Conservation (phyloP, 768 basidiomycete species). For the Lepiota brunneoincarnata region DNA sequence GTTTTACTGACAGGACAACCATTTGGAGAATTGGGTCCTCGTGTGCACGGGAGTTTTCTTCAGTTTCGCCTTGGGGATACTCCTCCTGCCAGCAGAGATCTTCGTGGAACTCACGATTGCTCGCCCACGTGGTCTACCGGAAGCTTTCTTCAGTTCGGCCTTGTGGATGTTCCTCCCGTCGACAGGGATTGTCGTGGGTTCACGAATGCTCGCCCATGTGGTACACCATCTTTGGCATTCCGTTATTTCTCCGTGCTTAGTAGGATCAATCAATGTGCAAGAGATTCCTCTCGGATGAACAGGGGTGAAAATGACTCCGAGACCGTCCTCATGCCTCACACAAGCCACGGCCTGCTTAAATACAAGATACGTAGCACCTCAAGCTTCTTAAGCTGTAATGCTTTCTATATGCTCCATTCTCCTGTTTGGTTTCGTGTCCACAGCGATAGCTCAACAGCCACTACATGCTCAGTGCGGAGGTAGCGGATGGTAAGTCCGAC, state of each 20-base stretch:
- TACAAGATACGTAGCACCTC: neutral
- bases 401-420: neutral
- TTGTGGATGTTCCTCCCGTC: neutral
- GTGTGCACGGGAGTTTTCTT: neutral
- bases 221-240: neutral
- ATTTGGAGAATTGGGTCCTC: neutral
- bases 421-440: conserved; percentile 20
- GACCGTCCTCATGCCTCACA: conserved; percentile 23
- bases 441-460: conserved; percentile 34
- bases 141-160: neutral
- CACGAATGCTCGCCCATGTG: neutral
- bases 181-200: too few species aligned
- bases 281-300: conserved; percentile 7
- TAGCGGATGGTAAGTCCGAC: conserved; percentile 39
- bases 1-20: too few species aligned
- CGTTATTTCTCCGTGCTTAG: conserved; percentile 9
- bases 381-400: neutral
- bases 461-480: conserved; percentile 50
- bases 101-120: neutral
- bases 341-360: conserved; percentile 14
- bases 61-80: neutral
- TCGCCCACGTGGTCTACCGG: neutral
- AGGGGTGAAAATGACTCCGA: conserved; percentile 1
- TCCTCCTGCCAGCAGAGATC: neutral
- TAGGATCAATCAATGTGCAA: neutral